phyloP scores from a whole-genome alignment of 805 yeast species.

The Jamesozyma hellenica region DNA sequence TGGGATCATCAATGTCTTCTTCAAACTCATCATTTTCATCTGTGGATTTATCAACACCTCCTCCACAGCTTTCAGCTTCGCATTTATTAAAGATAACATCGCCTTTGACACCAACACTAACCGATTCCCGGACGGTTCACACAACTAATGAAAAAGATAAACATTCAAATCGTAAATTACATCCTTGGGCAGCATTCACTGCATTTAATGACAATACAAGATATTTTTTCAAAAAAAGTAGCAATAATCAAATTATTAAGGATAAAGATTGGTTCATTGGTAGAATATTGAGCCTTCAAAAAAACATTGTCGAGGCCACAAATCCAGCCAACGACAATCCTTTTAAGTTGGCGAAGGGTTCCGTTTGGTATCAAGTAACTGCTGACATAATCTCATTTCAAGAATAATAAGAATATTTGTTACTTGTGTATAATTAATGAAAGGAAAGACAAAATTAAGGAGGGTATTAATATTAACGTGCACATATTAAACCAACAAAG shows the following conservation, averaged over 20 bases:
- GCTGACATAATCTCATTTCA: slow-evolving; percentile 30
- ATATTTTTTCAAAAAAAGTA: slow-evolving; percentile 50
- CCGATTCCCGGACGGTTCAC: slow-evolving; percentile 1
- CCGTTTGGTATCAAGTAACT: slow-evolving; percentile 53
- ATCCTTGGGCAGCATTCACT: slow-evolving; percentile 93
- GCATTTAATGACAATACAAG: slow-evolving; percentile 67
- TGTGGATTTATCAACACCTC: slow-evolving; percentile 27
- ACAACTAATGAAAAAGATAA: slow-evolving; percentile 7
- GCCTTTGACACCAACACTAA: background rate
- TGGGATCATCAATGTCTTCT: slow-evolving; percentile 15
- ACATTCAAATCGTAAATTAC: slow-evolving; percentile 11
- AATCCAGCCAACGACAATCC: slow-evolving; percentile 42
- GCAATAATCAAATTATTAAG: slow-evolving; percentile 7
- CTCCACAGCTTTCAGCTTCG: slow-evolving; percentile 5
- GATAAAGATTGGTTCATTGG: slow-evolving; percentile 79
- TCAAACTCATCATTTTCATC: slow-evolving; percentile 28
- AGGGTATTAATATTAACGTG: no score
- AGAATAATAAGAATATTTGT: background rate
- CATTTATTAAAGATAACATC: slow-evolving; percentile 11
- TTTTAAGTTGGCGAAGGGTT: slow-evolving; percentile 50
- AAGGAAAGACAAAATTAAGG: no score
- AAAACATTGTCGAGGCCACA: slow-evolving; percentile 35
- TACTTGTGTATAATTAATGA: no score
- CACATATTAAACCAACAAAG: no score
- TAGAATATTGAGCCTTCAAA: slow-evolving; percentile 48